These are phyloP conservation scores for Clitopilus passeckerianus DNA, from an alignment of 768 basidiomycete species.

Conservation along the genomic window DNA sequence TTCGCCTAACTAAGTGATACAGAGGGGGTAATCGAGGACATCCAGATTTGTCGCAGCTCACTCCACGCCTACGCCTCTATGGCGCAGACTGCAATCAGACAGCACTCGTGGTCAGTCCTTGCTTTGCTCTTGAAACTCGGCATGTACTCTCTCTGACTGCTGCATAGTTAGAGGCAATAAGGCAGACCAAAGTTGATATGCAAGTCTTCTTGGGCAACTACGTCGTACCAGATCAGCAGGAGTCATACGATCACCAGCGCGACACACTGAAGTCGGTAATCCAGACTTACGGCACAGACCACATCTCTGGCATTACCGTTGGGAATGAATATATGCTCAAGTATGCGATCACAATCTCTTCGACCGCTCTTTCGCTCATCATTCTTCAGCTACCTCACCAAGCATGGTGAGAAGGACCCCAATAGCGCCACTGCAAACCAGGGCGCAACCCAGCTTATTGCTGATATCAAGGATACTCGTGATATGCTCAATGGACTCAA, in stretches of 20 bases:
- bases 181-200: constrained; percentile 83
- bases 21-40: constrained; percentile 64
- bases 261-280: constrained; percentile 62
- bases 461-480: constrained; percentile 64
- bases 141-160: constrained; percentile 1
- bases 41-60: constrained; percentile 85
- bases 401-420: constrained; percentile 41
- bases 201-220: constrained; percentile 75
- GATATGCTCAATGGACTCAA: constrained; percentile 47
- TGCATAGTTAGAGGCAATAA: constrained; percentile 76
- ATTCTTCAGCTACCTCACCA: constrained; percentile 53
- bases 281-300: constrained; percentile 67
- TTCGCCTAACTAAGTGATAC: background rate
- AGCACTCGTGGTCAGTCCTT: constrained; percentile 56
- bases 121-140: background rate
- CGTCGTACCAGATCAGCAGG: constrained; percentile 49
- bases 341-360: constrained; percentile 20
- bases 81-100: constrained; percentile 85
- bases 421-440: constrained; percentile 52
- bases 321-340: constrained; percentile 91
- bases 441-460: constrained; percentile 42
- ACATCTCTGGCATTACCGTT: constrained; percentile 80
- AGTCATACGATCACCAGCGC: constrained; percentile 69
- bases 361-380: background rate
- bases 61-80: constrained; percentile 74